phyloP scores from a whole-genome alignment of 2,329 filamentous ascomycete species.

The Aureobasidium sp. region DNA sequence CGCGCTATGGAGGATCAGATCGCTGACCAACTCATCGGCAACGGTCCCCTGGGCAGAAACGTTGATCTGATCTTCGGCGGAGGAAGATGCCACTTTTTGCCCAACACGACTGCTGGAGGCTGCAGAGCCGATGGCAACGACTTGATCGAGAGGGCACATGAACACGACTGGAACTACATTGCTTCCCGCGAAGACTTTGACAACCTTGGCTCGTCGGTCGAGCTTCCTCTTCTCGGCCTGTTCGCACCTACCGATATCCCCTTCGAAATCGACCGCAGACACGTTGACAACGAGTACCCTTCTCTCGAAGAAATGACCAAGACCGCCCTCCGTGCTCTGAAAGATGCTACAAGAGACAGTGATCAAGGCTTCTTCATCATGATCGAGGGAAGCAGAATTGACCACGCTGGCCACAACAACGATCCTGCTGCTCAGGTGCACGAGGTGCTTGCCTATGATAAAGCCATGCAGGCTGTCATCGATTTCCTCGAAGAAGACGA shows the following conservation, averaged over 20 bases:
- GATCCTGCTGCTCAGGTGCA: slow-evolving; percentile 54
- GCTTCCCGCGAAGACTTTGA: slow-evolving; percentile 69
- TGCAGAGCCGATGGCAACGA: slow-evolving; percentile 76
- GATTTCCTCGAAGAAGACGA: slow-evolving; percentile 73
- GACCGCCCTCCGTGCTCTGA: slow-evolving; percentile 72
- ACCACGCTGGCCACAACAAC: slow-evolving; percentile 72
- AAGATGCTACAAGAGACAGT: slow-evolving; percentile 70
- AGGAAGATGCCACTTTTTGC: slow-evolving; percentile 85
- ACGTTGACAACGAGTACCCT: slow-evolving; percentile 72
- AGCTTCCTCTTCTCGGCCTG: slow-evolving; percentile 79
- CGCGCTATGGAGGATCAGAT: slow-evolving; percentile 82
- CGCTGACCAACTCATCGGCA: slow-evolving; percentile 83
- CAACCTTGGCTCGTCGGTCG: slow-evolving; percentile 60
- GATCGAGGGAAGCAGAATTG: slow-evolving; percentile 95
- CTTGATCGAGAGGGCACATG: slow-evolving; percentile 63
- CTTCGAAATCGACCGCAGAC: slow-evolving; percentile 84
- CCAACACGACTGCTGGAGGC: slow-evolving; percentile 72
- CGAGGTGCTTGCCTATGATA: slow-evolving; percentile 94
- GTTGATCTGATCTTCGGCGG: slow-evolving; percentile 92
- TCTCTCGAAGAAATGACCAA: slow-evolving; percentile 86
- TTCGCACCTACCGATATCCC: slow-evolving; percentile 80
- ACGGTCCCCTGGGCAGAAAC: slow-evolving; percentile 76
- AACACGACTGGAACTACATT: slow-evolving; percentile 76
- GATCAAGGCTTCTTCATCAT: slow-evolving; percentile 97
- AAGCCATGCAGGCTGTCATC: slow-evolving; percentile 71